Conservation (phyloP, 2,329 filamentous ascomycete genomes). For the Pleomassaria siparia region DNA sequence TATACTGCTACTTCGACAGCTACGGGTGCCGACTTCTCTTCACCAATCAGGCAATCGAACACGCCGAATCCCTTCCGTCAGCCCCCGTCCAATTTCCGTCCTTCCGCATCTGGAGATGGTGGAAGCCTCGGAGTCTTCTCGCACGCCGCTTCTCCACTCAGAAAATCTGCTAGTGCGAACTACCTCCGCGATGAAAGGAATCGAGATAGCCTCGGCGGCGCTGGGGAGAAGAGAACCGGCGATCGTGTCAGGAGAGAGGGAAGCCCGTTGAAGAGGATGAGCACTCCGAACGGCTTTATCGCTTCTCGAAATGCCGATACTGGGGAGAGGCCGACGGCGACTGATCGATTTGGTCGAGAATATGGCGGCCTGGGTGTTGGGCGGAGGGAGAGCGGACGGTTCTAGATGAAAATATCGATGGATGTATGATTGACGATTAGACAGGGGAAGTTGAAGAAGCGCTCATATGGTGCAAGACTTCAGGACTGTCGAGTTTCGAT, state of each 20-base stretch:
- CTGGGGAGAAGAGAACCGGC: slow-evolving; percentile 27
- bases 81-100: slow-evolving; percentile 52
- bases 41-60: slow-evolving; percentile 48
- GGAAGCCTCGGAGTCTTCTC: slow-evolving; percentile 79
- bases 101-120: slow-evolving; percentile 58
- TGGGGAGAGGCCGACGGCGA: slow-evolving; percentile 18
- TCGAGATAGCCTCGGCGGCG: slow-evolving; percentile 23
- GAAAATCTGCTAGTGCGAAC: slow-evolving; percentile 71
- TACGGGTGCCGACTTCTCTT: slow-evolving; percentile 46
- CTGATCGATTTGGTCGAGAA: slow-evolving; percentile 3
- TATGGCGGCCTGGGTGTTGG: slow-evolving; percentile 7
- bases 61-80: slow-evolving; percentile 55
- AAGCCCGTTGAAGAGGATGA: slow-evolving; percentile 49
- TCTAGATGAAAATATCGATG: slow-evolving; percentile 2
- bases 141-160: slow-evolving; percentile 79
- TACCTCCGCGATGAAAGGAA: slow-evolving; percentile 37
- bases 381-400: slow-evolving; percentile 11
- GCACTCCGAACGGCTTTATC: slow-evolving; percentile 32
- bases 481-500: no score
- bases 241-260: slow-evolving; percentile 42
- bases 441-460: background rate
- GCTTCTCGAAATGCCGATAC: background rate
- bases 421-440: background rate
- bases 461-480: background rate
- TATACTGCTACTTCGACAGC: slow-evolving; percentile 40